Evolutionary conservation across 2,329 filamentous ascomycete genomes (phyloP), one percentile per base, ranked within the genome.

Genomic region (Fusarium stilboides): DNA sequence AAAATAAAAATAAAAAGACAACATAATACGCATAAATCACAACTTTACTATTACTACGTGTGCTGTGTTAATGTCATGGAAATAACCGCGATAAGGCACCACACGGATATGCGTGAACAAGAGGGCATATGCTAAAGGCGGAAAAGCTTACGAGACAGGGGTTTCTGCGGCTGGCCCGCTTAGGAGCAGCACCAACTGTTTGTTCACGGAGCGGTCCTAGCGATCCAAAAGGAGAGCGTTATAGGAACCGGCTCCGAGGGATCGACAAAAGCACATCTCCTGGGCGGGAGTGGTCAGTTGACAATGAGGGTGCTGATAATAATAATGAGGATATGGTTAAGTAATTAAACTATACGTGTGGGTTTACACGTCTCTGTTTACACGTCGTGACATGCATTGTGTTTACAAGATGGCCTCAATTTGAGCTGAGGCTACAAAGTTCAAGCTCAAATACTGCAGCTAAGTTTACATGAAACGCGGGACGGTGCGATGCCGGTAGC

Each of bases 201-300:
- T 31, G 28, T 12, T 31, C 28, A 31, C 28, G 10, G 28, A 31
- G 28, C 28, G 28, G 28, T 31, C 28, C 10, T 31, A 31, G 28
- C 28, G 28, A 31, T 31, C 28, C 28, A 13, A 5, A 31, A 31
- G 28, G 28, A 31, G 28, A 62, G 37, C 47, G 57, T 26, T 39
- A 26, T 37, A 24, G 36, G 40, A 56, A 22, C 19, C 31, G 22
- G 17, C 45, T 24, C 63, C 51, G 40, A 67, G 46, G 39, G 64
- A 64, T 68, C 51, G 37, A 46, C 65, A 64, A 34, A 65, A 69
- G 36, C 36, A 31, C 34, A 44, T 52, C 42, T 62, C 47, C 57
- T 24, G 46, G 39, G 24, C 26, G 31, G n/a, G 15, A 31, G 28
- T 28, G 26, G 28, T 31, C 28, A 31, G 28, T 39, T 31, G 36